These are phyloP conservation scores for Naganishia onofrii DNA, from an alignment of 768 basidiomycete genomes.

Conservation along the genomic window DNA sequence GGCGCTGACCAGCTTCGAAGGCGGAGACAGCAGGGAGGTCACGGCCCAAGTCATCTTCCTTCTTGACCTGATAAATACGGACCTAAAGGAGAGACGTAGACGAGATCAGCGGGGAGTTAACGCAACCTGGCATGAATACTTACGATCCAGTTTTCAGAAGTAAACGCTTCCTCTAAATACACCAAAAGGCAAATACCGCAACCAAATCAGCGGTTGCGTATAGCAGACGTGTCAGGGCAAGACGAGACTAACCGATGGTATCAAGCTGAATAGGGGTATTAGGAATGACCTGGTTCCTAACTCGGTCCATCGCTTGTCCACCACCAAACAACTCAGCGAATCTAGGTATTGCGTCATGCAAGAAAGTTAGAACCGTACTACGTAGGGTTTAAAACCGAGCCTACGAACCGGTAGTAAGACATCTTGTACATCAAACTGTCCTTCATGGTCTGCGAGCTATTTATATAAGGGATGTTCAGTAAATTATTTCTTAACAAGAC, in stretches of 20 bases:
- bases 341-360: conserved; percentile 53
- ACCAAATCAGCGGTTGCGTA: background rate
- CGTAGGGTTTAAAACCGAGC: conserved; percentile 18
- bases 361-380: background rate
- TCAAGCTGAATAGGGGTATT: conserved; percentile 75
- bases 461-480: background rate
- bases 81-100: conserved; percentile 42
- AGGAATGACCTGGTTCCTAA: conserved; percentile 81
- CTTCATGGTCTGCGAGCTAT: conserved; percentile 72
- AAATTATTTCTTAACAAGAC: background rate
- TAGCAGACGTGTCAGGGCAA: conserved; percentile 11
- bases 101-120: conserved; percentile 29
- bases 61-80: conserved; percentile 91
- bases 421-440: conserved; percentile 99
- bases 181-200: background rate
- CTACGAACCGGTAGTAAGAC: conserved; percentile 81
- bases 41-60: conserved; percentile 84
- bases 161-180: conserved; percentile 88
- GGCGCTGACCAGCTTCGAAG: conserved; percentile 82
- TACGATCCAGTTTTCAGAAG: conserved; percentile 99
- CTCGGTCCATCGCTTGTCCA: conserved; percentile 72
- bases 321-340: conserved; percentile 85
- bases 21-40: conserved; percentile 83
- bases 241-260: conserved; percentile 66
- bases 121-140: conserved; percentile 1